Base-by-base conservation (phyloP, 768 basidiomycete genomes). In the Mycena filopes region DNA sequence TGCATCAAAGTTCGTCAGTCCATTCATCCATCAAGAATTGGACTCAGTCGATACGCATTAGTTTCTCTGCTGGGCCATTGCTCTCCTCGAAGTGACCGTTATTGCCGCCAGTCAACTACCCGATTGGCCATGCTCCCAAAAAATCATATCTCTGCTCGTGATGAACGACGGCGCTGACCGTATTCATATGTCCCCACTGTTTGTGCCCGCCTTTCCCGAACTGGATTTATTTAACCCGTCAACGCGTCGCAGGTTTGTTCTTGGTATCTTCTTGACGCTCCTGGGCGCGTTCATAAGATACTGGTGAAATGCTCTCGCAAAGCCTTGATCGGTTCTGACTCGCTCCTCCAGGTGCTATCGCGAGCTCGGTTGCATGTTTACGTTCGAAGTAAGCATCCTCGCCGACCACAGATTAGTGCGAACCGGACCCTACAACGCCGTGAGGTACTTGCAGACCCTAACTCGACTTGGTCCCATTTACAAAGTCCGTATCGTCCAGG, bases 301-400 rank as follows among this genome's bases (percentile, higher is more conserved):
- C 20, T 58, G 63, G 15, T 85, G 21, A 25, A 33, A 50, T 36
- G 31, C 31, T 33, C 16, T n/a, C 26, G 11, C 3, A 4, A 12
- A 36, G 8, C 15, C 49, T 33, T 33, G 11, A 36, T 33, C 10
- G 36, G 36, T 36, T 36, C 36, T 33, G 23, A 50, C n/a, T 13
- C 2, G 20, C 15, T 31, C 21, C 31, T 50, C n/a, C 26, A 36
- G 49, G 49, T 55, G 84, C 66, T 87, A 83, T 70, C 73, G 77
- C 40, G 81, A 80, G 40, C 77, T 88, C 18, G 85, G 67, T 5
- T 70, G 55, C 1, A 69, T 84, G 46, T 86, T 86, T 70, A 88
- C 86, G 0, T 87, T 85, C 59, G 83, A 86, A 70, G 76, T 86
- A 77, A 79, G 77, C 73, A 83, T 87, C 29, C 79, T 79, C 43